A percentile compares a stretch with the other conserved stretches of the same genome.
phyloP scores from a whole-genome alignment of 306 rosid genomes.

The Mimosa pudica region DNA sequence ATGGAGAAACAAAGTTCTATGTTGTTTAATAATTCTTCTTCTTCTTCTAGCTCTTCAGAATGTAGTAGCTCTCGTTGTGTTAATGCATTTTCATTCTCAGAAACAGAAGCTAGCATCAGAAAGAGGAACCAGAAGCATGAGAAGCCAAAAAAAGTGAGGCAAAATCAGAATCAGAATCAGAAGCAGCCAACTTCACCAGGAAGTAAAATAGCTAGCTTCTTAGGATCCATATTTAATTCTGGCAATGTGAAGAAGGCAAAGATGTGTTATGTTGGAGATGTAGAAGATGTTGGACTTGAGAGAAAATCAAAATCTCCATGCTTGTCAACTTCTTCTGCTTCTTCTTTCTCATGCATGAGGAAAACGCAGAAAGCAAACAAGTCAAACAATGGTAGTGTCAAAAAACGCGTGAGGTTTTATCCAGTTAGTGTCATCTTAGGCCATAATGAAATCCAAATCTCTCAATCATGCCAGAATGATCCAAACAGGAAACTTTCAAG shows the following conservation, averaged over 20 bases:
- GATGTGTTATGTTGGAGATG: conserved; percentile 78
- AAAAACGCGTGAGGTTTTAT: conserved; percentile 63
- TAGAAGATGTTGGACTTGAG: conserved; percentile 57
- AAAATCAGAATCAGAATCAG: conserved; percentile 7
- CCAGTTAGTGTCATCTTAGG: conserved; percentile 62
- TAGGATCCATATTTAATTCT: conserved; percentile 67
- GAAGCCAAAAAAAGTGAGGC: conserved; percentile 41
- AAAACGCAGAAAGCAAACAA: conserved; percentile 50
- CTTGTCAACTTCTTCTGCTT: conserved; percentile 44
- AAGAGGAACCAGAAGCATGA: conserved; percentile 27
- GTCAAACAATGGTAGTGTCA: conserved; percentile 30
- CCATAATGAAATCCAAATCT: conserved; percentile 44
- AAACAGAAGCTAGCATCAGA: conserved; percentile 50
- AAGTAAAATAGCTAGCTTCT: conserved; percentile 56
- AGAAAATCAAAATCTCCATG: conserved; percentile 38
- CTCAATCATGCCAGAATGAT: conserved; percentile 43
- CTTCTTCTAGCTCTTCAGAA: conserved; percentile 61
- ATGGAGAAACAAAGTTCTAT: conserved; percentile 54
- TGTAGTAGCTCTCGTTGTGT: conserved; percentile 56
- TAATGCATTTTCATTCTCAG: conserved; percentile 62
- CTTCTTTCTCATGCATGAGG: conserved; percentile 61
- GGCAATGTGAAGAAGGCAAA: conserved; percentile 73
- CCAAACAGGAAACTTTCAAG: conserved; percentile 43
- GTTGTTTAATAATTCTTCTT: conserved; percentile 37
- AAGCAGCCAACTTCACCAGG: conserved; percentile 82